Conservation (phyloP, 768 basidiomycete species). For the Mycena alexandri region DNA sequence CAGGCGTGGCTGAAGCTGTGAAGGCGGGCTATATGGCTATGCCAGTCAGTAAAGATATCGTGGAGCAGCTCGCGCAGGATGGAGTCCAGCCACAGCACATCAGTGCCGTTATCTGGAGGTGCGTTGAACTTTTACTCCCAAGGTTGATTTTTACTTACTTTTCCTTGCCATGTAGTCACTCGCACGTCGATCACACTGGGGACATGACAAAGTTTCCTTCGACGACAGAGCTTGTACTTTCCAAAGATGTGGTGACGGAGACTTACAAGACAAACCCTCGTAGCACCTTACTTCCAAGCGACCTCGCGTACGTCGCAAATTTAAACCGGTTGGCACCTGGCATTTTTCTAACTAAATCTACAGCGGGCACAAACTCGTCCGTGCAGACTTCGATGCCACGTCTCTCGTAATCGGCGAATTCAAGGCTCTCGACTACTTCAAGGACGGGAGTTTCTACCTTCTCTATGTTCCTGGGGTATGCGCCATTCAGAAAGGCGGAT, state of each 20-base stretch:
- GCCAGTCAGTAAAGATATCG: slow-evolving; percentile 18
- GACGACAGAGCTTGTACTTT: slow-evolving; percentile 29
- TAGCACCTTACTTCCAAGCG: no score
- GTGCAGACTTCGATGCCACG: slow-evolving; percentile 19
- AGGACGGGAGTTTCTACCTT: slow-evolving; percentile 40
- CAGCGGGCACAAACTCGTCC: slow-evolving; percentile 35
- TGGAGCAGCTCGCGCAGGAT: slow-evolving; percentile 17
- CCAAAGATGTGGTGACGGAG: neutral
- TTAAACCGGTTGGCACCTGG: no score
- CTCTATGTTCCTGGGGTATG: slow-evolving; percentile 37
- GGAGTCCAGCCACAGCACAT: slow-evolving; percentile 25
- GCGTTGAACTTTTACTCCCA: no score
- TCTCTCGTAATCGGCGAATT: slow-evolving; percentile 34
- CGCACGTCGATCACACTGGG: slow-evolving; percentile 38
- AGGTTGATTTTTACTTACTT: no score
- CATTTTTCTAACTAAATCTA: neutral
- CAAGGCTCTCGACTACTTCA: slow-evolving; percentile 37
- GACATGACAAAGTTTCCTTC: slow-evolving; percentile 36
- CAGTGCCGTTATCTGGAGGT: slow-evolving; percentile 39
- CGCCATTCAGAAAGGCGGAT: no score
- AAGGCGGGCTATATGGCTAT: slow-evolving; percentile 2
- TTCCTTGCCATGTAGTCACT: slow-evolving; percentile 23
- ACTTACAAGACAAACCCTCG: no score
- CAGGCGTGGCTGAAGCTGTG: slow-evolving; percentile 1
- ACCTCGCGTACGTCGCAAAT: no score